Evolutionary conservation across 441 rosid genomes (phyloP).

Genomic region (Capsella rubella): DNA sequence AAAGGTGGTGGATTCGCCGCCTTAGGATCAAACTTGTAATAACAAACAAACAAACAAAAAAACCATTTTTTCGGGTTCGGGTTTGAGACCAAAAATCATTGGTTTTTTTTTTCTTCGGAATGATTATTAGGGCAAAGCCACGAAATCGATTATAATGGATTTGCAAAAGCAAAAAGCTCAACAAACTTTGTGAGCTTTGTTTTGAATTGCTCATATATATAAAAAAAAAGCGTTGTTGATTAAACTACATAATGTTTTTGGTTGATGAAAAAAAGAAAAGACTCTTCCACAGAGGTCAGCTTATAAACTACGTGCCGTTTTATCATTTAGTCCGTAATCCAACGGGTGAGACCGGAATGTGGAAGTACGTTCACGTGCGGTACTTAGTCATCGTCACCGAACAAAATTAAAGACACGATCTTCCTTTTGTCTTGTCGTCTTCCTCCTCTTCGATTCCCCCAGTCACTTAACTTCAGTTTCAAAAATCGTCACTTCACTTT

Average conservation of each 20-base stretch:
- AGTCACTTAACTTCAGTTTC: constrained; percentile 20
- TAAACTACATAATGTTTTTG: neutral
- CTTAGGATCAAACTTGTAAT: constrained; percentile 52
- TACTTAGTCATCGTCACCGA: neutral
- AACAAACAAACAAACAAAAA: neutral
- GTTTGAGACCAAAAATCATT: constrained; percentile 41
- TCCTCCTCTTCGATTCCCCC: constrained; percentile 8
- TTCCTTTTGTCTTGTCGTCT: constrained; percentile 24
- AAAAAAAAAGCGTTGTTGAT: constrained; percentile 17
- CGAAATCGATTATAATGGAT: constrained; percentile 28
- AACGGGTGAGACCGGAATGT: neutral
- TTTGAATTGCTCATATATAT: constrained; percentile 29
- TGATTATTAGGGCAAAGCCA: constrained; percentile 39
- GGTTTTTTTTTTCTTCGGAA: constrained; percentile 30
- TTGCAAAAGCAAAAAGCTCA: constrained; percentile 20
- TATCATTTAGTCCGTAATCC: neutral
- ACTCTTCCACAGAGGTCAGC: neutral
- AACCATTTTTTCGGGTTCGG: constrained; percentile 21
- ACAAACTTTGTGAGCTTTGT: constrained; percentile 32
- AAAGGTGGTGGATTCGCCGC: constrained; percentile 96
- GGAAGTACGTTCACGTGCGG: constrained; percentile 6
- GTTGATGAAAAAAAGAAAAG: too few relatives aligned
- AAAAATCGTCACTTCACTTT: constrained; percentile 13
- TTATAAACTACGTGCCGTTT: constrained; percentile 25
- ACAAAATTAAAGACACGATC: constrained; percentile 6